These are phyloP conservation scores for Leccinum longicurvipes DNA, from an alignment of 768 basidiomycete genomes.

Conservation along the genomic window DNA sequence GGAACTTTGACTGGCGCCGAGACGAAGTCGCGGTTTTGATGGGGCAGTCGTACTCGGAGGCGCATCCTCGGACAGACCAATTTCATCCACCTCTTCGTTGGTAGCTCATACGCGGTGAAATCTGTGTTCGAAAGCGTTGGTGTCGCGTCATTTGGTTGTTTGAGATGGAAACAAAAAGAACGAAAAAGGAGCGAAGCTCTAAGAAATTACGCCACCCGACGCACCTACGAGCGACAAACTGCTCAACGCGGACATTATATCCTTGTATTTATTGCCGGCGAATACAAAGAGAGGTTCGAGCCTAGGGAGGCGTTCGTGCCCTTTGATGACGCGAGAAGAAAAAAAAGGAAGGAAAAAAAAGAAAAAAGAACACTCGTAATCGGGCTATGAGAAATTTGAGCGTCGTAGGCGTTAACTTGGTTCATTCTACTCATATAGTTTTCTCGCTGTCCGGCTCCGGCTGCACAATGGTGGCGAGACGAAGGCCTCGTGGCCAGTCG, in stretches of 20 bases:
- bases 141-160: not conserved
- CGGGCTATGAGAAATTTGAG: not conserved
- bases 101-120: constrained; percentile 24
- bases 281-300: not conserved
- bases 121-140: constrained; percentile 4
- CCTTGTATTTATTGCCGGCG: not conserved
- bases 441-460: constrained; percentile 16
- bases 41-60: constrained; percentile 12
- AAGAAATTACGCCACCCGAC: not conserved
- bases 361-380: not conserved
- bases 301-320: not conserved
- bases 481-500: not conserved
- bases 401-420: not conserved
- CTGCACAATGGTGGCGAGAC: not conserved
- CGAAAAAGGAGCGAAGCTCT: not conserved
- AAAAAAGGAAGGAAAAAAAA: not conserved
- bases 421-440: constrained; percentile 8
- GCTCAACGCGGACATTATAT: constrained; percentile 9
- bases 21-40: constrained; percentile 8
- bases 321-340: not conserved
- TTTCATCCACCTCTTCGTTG: constrained; percentile 17
- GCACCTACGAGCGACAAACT: constrained; percentile 18
- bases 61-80: constrained; percentile 23
- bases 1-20: constrained; percentile 12
- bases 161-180: not conserved